A percentile compares a stretch with the other conserved stretches of the same genome.
phyloP scores from a whole-genome alignment of 1,284 basidiomycete genomes.

The Apiotrichum montevideense region DNA sequence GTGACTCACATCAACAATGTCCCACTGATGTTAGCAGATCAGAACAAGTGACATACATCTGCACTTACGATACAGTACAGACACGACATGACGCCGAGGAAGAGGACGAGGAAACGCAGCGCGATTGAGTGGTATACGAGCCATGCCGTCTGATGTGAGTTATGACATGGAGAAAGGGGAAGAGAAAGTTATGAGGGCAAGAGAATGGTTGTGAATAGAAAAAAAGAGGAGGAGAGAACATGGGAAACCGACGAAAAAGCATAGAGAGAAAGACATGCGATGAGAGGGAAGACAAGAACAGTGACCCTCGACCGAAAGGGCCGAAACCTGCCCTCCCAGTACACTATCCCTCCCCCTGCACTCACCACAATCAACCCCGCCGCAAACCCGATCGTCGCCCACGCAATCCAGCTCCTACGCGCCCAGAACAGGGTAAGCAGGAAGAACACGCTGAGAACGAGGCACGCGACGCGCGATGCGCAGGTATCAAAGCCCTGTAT shows the following conservation, averaged over 20 bases:
- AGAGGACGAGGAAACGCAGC: conserved; percentile 63
- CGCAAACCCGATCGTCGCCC: conserved; percentile 42
- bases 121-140: conserved; percentile 64
- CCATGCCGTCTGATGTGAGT: conserved; percentile 60
- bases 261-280: no score
- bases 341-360: neutral
- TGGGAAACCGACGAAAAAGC: no score
- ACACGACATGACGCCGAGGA: conserved; percentile 92
- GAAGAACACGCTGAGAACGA: conserved; percentile 79
- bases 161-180: neutral
- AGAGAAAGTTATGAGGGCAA: no score
- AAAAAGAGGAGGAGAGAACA: no score
- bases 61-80: conserved; percentile 56
- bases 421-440: conserved; percentile 88
- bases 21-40: conserved; percentile 53
- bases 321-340: neutral
- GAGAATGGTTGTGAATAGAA: no score
- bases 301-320: no score
- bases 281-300: no score
- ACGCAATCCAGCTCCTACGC: conserved; percentile 62
- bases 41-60: no score
- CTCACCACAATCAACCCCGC: conserved; percentile 38
- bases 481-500: conserved; percentile 72
- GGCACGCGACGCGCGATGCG: conserved; percentile 80
- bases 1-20: conserved; percentile 61